These are phyloP conservation scores for Aspergillus asperescens DNA, from an alignment of 495 filamentous ascomycete genomes.

Conservation along the genomic window DNA sequence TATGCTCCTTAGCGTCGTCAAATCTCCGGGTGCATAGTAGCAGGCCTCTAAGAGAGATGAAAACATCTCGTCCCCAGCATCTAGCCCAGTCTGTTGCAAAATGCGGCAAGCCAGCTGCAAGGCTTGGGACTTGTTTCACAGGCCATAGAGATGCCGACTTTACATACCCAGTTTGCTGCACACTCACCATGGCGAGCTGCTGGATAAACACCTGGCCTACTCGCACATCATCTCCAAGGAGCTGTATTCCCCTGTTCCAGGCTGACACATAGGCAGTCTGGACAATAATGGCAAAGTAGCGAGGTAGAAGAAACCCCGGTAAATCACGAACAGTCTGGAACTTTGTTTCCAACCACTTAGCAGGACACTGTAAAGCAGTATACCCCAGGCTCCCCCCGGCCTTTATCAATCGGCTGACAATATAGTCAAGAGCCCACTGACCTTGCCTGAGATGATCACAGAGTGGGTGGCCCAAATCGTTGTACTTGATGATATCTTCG, in stretches of 20 bases:
- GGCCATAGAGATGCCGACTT: conserved; percentile 89
- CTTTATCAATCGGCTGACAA: conserved; percentile 69
- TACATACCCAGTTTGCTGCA: conserved; percentile 82
- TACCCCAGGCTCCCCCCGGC: conserved; percentile 57
- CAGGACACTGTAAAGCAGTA: conserved; percentile 54
- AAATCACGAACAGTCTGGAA: conserved; percentile 78
- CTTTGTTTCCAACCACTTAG: conserved; percentile 73
- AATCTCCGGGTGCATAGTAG: conserved; percentile 84
- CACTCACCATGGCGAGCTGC: conserved; percentile 79
- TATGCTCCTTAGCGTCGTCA: conserved; percentile 85
- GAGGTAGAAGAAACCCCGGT: conserved; percentile 82
- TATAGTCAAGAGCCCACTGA: conserved; percentile 92
- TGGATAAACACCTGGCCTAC: conserved; percentile 81
- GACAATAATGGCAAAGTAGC: conserved; percentile 87
- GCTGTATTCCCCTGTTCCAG: conserved; percentile 66
- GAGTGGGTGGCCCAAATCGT: conserved; percentile 87
- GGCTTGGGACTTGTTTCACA: conserved; percentile 70
- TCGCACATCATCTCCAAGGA: conserved; percentile 71
- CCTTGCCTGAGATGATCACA: conserved; percentile 90
- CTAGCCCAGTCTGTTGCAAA: conserved; percentile 92
- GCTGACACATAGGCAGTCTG: conserved; percentile 82
- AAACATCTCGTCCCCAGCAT: conserved; percentile 96
- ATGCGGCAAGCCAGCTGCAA: conserved; percentile 93
- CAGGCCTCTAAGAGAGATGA: conserved; percentile 89
- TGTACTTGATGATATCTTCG: conserved; percentile 76